A percentile compares a stretch with the other conserved stretches of the same genome.
Conservation (phyloP, 1,284 basidiomycete species). For the Sphaerobolus stellatus region DNA sequence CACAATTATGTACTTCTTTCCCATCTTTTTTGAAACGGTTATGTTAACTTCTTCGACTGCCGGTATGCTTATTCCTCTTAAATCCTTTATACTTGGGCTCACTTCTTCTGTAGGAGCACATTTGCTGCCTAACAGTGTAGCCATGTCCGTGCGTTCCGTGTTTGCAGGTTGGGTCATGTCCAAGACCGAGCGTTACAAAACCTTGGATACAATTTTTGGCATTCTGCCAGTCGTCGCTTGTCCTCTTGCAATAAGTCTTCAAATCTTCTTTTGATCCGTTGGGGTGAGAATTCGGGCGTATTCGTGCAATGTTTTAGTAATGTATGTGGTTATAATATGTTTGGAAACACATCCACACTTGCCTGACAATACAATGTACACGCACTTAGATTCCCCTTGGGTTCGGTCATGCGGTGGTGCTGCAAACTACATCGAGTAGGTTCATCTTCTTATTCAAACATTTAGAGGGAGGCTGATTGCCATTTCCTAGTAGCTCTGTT, state of each 20-base stretch:
- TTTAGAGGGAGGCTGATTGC: no score
- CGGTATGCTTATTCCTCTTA: conserved; percentile 25
- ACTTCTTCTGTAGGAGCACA: conserved; percentile 57
- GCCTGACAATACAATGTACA: conserved; percentile 5
- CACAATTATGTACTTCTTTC: conserved; percentile 76
- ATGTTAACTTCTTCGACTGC: conserved; percentile 61
- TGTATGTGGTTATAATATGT: conserved; percentile 38
- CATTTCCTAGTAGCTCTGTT: conserved; percentile 64
- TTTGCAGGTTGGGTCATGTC: conserved; percentile 83
- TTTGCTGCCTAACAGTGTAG: conserved; percentile 73
- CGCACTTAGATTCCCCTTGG: conserved; percentile 72
- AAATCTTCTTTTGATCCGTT: conserved; percentile 9
- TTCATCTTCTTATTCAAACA: no score
- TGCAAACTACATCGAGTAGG: conserved; percentile 83
- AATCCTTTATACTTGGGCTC: background rate
- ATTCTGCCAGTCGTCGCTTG: conserved; percentile 68
- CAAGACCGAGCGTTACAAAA: conserved; percentile 74
- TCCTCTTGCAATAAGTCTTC: conserved; percentile 43
- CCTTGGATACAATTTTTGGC: conserved; percentile 69
- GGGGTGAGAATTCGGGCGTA: conserved; percentile 59
- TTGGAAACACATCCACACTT: background rate
- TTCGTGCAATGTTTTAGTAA: conserved; percentile 76
- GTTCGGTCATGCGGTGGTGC: conserved; percentile 77
- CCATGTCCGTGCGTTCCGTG: conserved; percentile 72
- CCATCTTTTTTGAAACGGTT: conserved; percentile 88